phyloP scores from a whole-genome alignment of 805 yeast species.

The Sugiyamaella smithiae region DNA sequence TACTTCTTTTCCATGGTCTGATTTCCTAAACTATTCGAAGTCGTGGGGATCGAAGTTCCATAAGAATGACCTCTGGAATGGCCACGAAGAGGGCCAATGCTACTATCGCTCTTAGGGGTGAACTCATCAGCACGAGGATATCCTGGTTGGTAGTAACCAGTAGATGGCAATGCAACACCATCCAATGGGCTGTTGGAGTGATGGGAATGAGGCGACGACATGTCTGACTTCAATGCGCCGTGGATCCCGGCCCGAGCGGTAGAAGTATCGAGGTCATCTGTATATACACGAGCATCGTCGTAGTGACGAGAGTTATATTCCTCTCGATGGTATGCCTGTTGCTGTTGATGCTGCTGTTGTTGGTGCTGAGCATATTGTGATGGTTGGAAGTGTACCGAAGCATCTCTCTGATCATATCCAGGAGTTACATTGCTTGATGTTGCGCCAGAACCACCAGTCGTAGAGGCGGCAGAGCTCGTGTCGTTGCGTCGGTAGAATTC shows the following conservation, averaged over 20 bases:
- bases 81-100: not conserved
- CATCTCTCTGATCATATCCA: not conserved
- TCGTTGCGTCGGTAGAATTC: constrained; percentile 4
- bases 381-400: not conserved
- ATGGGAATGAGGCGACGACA: not conserved
- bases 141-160: not conserved
- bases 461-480: not conserved
- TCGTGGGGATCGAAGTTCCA: not conserved
- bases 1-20: constrained; percentile 20
- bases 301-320: not conserved
- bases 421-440: not conserved
- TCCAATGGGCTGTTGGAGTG: constrained; percentile 3
- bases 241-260: not conserved
- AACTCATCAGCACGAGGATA: not conserved
- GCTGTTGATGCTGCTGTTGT: constrained; percentile 1
- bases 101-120: not conserved
- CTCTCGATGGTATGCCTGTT: constrained; percentile 2
- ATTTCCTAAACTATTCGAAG: not conserved
- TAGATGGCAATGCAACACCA: not conserved
- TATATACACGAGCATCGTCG: not conserved
- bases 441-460: not conserved
- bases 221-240: not conserved
- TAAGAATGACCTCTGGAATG: not conserved
- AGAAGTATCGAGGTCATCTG: not conserved
- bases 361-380: constrained; percentile 5